Evolutionary conservation across 2,329 filamentous ascomycete genomes (phyloP).

Genomic region (Sporothrix protearum): DNA sequence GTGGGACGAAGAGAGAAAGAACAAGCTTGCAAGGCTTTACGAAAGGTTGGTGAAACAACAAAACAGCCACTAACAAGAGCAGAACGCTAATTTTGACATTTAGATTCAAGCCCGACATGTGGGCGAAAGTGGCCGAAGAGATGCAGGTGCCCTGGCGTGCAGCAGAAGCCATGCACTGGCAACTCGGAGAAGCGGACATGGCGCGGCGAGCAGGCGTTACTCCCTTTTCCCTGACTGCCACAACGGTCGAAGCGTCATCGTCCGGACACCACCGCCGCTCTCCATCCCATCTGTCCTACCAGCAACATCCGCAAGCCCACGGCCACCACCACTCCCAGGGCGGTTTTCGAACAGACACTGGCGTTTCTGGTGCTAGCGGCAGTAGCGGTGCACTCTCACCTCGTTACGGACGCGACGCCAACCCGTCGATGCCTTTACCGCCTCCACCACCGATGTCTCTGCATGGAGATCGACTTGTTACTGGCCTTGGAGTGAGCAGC

Average conservation of each 20-base stretch:
- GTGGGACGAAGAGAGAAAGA: constrained; percentile 97
- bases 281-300: constrained; percentile 34
- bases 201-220: constrained; percentile 84
- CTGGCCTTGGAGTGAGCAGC: constrained; percentile 33
- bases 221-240: constrained; percentile 69
- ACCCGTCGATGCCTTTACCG: constrained; percentile 21
- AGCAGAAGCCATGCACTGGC: constrained; percentile 98
- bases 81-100: background rate
- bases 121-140: constrained; percentile 91
- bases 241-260: constrained; percentile 40
- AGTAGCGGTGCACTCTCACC: constrained; percentile 40
- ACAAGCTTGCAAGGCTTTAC: constrained; percentile 90
- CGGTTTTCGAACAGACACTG: constrained; percentile 41
- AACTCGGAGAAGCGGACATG: constrained; percentile 91
- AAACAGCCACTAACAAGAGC: constrained; percentile 14
- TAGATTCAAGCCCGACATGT: constrained; percentile 98
- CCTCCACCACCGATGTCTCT: constrained; percentile 25
- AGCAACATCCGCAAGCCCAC: constrained; percentile 31
- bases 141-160: constrained; percentile 94
- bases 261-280: constrained; percentile 35
- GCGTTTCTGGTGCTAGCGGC: constrained; percentile 34
- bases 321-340: constrained; percentile 36
- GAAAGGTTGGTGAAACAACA: constrained; percentile 58
- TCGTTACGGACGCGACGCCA: constrained; percentile 41
- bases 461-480: constrained; percentile 30